These are phyloP conservation scores for Malus fusca DNA, from an alignment of 306 rosid species.

Conservation along the genomic window DNA sequence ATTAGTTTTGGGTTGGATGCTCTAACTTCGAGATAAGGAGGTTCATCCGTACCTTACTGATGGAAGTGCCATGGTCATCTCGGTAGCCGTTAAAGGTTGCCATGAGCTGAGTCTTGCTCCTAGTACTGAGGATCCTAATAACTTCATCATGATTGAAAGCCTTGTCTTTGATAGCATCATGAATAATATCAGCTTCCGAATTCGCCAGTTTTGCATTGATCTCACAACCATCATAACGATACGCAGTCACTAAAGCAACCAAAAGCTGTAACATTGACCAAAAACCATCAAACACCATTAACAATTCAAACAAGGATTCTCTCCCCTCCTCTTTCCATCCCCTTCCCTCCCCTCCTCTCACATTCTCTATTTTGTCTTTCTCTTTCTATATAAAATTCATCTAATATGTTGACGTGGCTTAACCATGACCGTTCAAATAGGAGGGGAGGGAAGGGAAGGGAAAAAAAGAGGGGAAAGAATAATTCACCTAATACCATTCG, in stretches of 20 bases:
- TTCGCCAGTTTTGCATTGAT: slow-evolving; percentile 23
- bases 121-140: slow-evolving; percentile 56
- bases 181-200: slow-evolving; percentile 60
- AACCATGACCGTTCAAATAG: no score
- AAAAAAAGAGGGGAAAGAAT: no score
- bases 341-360: no score
- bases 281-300: not conserved
- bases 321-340: no score
- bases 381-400: no score
- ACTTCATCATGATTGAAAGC: slow-evolving; percentile 50
- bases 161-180: slow-evolving; percentile 61
- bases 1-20: not conserved
- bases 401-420: no score
- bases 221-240: slow-evolving; percentile 26
- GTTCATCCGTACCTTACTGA: slow-evolving; percentile 42
- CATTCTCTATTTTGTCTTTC: no score
- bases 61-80: slow-evolving; percentile 56
- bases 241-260: slow-evolving; percentile 30
- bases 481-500: no score
- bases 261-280: slow-evolving; percentile 40
- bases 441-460: no score
- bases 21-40: not conserved
- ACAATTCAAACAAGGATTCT: not conserved
- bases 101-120: slow-evolving; percentile 67
- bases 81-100: slow-evolving; percentile 66